These are phyloP conservation scores for Phalaenopsis equestris DNA, from an alignment of 106 monocot genomes.

Conservation along the genomic window DNA sequence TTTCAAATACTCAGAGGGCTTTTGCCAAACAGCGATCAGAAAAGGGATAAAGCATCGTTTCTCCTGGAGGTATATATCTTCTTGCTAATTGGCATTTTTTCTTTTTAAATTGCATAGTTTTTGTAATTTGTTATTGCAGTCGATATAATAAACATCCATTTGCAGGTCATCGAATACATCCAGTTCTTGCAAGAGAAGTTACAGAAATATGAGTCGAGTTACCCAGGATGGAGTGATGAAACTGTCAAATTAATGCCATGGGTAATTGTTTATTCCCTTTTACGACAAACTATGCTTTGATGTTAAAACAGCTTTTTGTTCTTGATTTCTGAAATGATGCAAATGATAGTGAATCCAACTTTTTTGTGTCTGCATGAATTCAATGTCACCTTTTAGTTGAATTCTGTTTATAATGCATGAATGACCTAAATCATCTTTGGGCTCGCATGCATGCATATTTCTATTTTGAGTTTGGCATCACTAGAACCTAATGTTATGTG, in stretches of 20 bases:
- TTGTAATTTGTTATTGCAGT: background rate
- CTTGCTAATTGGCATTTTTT: background rate
- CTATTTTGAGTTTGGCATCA: background rate
- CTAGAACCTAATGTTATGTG: background rate
- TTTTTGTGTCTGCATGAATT: background rate
- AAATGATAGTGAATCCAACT: background rate
- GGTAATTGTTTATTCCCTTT: conserved; percentile 18
- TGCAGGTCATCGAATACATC: conserved; percentile 65
- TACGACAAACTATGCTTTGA: background rate
- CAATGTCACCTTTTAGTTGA: background rate
- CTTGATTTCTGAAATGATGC: background rate
- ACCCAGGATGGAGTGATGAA: conserved; percentile 45
- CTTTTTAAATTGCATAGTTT: background rate
- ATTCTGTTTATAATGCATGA: background rate
- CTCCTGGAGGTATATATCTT: conserved; percentile 30
- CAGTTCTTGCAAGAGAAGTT: conserved; percentile 52
- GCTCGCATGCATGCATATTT: background rate
- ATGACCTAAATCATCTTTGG: background rate
- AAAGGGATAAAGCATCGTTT: conserved; percentile 48
- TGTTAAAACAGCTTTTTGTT: background rate
- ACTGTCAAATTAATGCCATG: conserved; percentile 41
- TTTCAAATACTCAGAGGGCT: conserved; percentile 39
- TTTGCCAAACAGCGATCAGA: conserved; percentile 39
- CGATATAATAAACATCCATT: background rate
- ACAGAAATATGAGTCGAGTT: conserved; percentile 35